Base-by-base conservation (phyloP, 2,329 filamentous ascomycete genomes). In the Colletotrichum destructivum region DNA sequence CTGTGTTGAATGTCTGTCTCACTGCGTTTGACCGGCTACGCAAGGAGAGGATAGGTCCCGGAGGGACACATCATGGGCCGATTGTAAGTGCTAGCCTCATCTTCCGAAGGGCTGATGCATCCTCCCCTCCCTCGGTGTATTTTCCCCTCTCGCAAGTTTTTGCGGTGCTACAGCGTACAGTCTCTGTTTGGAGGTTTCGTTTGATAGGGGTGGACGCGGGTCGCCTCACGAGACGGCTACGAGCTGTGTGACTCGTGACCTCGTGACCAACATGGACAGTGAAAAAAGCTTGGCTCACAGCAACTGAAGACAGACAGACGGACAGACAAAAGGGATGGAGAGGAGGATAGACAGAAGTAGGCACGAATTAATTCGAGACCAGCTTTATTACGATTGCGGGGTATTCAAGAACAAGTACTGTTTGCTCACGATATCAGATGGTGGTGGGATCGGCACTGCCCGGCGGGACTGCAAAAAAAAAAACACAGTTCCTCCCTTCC, bases 181-280 rank as follows among this genome's bases (percentile, higher is more conserved):
- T 4, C 11, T 51, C 44, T 51, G 46, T 6, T n/a, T 35, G 2
- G 8, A 31, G 18, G 44, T 49, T 55, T 31, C 8, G 56, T 67
- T 52, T 47, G 62, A 49, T n/a, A 55, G 55, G 44, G 15, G 4
- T 21, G 12, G 18, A 56, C 55, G 62, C 62, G 42, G 59, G 44
- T 61, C 67, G 62, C 61, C 61, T 69, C 31, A 69, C 44, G 52
- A 65, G 60, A 69, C 66, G 13, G 31, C 23, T 61, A 26, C 63
- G 38, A 21, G 40, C 62, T 42, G 26, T 18, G 15, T 18, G 15
- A 38, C 31, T 13, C 15, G 55, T 65, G 11, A 65, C 42, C 31
- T 13, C n/a, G 44, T 65, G 18, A 65, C 42, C 31, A 40, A 57
- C n/a, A 49, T 55, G 11, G 13, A 26, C 60, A 42, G 12, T 51